phyloP scores from a whole-genome alignment of 208 protist species.

The Leishmania guyanensis region DNA sequence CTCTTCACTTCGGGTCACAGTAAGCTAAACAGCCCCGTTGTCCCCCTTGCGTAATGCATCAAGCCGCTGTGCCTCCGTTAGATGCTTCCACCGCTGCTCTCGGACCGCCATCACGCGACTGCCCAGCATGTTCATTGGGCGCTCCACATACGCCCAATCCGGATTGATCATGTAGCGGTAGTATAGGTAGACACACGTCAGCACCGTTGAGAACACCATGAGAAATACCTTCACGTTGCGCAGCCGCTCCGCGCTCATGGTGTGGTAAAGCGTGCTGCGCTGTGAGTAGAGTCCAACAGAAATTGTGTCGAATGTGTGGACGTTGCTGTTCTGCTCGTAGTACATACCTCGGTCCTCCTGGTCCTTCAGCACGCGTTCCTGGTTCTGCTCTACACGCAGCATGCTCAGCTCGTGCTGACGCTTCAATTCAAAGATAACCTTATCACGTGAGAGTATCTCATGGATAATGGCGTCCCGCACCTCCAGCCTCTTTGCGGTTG shows the following conservation, averaged over 20 bases:
- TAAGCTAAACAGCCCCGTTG: not conserved
- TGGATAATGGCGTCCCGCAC: slow-evolving; percentile 70
- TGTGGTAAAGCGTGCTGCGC: slow-evolving; percentile 88
- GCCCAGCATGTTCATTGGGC: slow-evolving; percentile 71
- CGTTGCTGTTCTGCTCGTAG: slow-evolving; percentile 92
- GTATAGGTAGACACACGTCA: slow-evolving; percentile 80
- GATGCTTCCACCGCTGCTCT: slow-evolving; percentile 52
- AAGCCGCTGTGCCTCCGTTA: slow-evolving; percentile 47
- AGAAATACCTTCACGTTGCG: slow-evolving; percentile 86
- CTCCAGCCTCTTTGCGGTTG: slow-evolving; percentile 9
- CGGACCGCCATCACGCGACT: slow-evolving; percentile 69
- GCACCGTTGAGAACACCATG: slow-evolving; percentile 58
- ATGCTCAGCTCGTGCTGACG: slow-evolving; percentile 91
- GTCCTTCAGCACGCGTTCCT: slow-evolving; percentile 82
- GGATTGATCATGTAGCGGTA: slow-evolving; percentile 90
- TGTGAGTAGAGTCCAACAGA: slow-evolving; percentile 85
- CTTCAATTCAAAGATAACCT: slow-evolving; percentile 90
- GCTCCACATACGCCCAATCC: slow-evolving; percentile 80
- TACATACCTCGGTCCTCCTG: slow-evolving; percentile 91
- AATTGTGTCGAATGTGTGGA: slow-evolving; percentile 89
- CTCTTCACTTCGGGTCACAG: not conserved
- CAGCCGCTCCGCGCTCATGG: slow-evolving; percentile 78
- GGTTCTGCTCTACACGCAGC: slow-evolving; percentile 86
- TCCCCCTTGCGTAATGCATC: slow-evolving; percentile 13
- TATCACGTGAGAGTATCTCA: slow-evolving; percentile 82